Evolutionary conservation across 768 basidiomycete genomes (phyloP), one percentile per base, ranked within the genome.

Genomic region (Suillus clintonianus): DNA sequence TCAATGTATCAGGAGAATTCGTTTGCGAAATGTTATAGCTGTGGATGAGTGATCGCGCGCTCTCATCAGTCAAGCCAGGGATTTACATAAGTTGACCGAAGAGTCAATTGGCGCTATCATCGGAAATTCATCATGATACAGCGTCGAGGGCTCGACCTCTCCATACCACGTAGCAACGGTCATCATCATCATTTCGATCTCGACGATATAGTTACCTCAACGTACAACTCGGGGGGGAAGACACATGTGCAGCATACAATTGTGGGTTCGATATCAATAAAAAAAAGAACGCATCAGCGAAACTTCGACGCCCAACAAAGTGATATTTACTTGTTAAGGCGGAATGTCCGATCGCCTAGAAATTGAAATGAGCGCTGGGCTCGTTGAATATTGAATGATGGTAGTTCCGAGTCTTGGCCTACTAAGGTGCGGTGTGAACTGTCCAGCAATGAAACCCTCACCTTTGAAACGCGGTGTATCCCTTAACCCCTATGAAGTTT

Each of bases 1-100:
- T 36, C n/a, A 54, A 56, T 39, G 55, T 56, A 56, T 56, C 55
- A 56, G 55, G 39, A 39, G n/a, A 56, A 54, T 51, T 54, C 8
- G 9, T 7, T 43, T 43, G 42, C 19, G 8, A 9, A 15, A 43
- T 39, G 15, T 43, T 47, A 47, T 47, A 47, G 47, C 1, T n/a
- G 7, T 30, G 48, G 48, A 50, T 50, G 48, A 50, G 48, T 27
- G 47, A 48, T 48, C 24, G 24, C 24, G n/a, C 41, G 1, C 15
- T 27, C 15, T 42, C 41, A 42, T 45, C n/a, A 17, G 41, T 42
- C 17, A 15, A 42, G 15, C 14, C 48, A 27, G 6, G 15, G 30
- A 51, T 51, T 51, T 30, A 51, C 50, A 51, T 51, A 51, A 30
- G 10, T 30, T 30, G 17, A 17, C 17, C 27, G 15, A 50, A 17